These are phyloP conservation scores for Podospora pseudocomata DNA, from an alignment of 495 filamentous ascomycete species.

Conservation along the genomic window DNA sequence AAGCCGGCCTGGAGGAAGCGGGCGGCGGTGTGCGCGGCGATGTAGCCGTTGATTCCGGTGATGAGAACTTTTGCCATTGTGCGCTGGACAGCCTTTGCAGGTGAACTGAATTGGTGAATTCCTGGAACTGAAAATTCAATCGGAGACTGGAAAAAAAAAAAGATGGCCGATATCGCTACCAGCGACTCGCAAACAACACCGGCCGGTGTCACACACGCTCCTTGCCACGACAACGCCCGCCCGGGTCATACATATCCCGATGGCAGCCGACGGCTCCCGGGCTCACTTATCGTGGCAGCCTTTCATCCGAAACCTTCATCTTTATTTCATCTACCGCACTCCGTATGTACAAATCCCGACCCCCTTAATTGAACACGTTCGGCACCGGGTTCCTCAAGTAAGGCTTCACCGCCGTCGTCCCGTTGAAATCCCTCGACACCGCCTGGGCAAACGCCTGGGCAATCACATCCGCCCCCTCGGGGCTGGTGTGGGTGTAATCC, in stretches of 20 bases:
- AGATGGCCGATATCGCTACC: not conserved
- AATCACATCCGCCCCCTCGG: conserved; percentile 55
- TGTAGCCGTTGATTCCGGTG: conserved; percentile 55
- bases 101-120: not conserved
- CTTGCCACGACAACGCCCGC: not conserved
- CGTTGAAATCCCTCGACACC: conserved; percentile 43
- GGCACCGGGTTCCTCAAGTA: conserved; percentile 25
- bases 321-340: not conserved
- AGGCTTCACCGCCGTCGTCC: conserved; percentile 30
- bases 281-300: not conserved
- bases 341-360: not conserved
- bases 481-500: conserved; percentile 65
- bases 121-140: not conserved
- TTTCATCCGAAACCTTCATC: not conserved
- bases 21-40: conserved; percentile 51
- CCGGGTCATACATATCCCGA: not conserved
- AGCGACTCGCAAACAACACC: not conserved
- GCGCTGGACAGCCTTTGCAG: not conserved
- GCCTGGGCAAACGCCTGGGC: conserved; percentile 62
- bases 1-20: conserved; percentile 47
- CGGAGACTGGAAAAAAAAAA: not conserved
- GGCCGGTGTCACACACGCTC: not conserved
- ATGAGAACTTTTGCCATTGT: conserved; percentile 36
- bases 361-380: conserved; percentile 19
- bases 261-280: not conserved